Base-by-base conservation (phyloP, 371 early-diverging fungal species). In the Vairimorpha necatrix region DNA sequence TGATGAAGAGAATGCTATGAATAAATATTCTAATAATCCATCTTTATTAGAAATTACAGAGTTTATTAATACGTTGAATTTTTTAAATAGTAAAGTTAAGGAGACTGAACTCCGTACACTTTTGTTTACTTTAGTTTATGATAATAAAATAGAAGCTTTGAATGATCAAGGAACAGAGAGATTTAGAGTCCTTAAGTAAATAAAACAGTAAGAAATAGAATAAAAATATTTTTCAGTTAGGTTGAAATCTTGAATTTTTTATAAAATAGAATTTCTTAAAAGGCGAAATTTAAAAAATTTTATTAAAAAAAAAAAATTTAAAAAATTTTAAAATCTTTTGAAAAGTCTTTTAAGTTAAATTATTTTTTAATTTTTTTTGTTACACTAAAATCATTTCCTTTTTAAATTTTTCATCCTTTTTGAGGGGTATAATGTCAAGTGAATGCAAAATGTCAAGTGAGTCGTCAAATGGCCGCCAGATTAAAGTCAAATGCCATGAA, bases 111-210 rank as follows among this genome's bases (percentile, higher is more conserved):
- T 95, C 34, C 86, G 88, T 22, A 87, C 86, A 78, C 83, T 95
- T 42, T 80, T 94, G 68, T 91, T 93, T 79, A 88, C 91, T 26
- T 86, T 96, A 18, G 88, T 91, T 4, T 93, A 90, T 77, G 95
- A 95, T 80, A 92, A 93, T 36, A 90, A 89, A 67, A 84, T 93
- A 6, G 90, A 91, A 79, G 87, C 86, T 72, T 33, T 82, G 26
- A 67, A 28, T 32, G 53, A 69, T 11, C 62, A 76, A 60, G 47
- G 69, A 18, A 34, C 50, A 24, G n/a, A 30, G 22, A 38, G 69
- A 67, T 76, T 48, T 30, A 69, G 73, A 56, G 34, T 47, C 9
- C 22, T 77, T 22, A 69, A 68, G 18, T 32, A 63, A 30, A 32
- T 13, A 22, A 11, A 58, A 22, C 7, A 32, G 26, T 30, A 30